A percentile compares a stretch with the other conserved stretches of the same genome.
Conservation (phyloP, 2,329 filamentous ascomycete species). For the Stemphylium lycopersici region DNA sequence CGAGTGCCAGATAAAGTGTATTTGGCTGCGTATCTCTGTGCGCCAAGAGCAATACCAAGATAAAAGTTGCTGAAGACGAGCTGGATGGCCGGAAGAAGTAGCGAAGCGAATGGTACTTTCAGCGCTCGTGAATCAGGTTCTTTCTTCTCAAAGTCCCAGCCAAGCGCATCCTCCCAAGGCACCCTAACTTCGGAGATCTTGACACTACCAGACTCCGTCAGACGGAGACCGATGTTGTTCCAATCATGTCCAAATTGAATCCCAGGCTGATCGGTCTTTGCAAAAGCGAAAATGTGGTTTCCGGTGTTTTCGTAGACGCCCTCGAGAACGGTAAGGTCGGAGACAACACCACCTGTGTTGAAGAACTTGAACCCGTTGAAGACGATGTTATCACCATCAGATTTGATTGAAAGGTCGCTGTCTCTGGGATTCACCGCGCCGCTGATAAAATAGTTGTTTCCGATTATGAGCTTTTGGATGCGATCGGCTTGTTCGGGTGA, state of each 20-base stretch:
- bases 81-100: conserved; percentile 69
- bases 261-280: conserved; percentile 63
- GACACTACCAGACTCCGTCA: conserved; percentile 69
- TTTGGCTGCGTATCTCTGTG: conserved; percentile 60
- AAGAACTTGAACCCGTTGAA: conserved; percentile 70
- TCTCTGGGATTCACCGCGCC: conserved; percentile 70
- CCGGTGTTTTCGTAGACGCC: conserved; percentile 64
- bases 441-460: conserved; percentile 70
- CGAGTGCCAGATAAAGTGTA: conserved; percentile 65
- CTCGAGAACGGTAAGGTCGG: conserved; percentile 69
- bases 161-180: conserved; percentile 67
- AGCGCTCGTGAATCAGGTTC: conserved; percentile 59
- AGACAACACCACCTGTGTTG: conserved; percentile 71
- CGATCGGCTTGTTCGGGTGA: conserved; percentile 65
- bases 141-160: conserved; percentile 62
- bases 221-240: conserved; percentile 67
- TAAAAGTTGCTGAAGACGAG: conserved; percentile 72
- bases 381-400: conserved; percentile 60
- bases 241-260: conserved; percentile 66
- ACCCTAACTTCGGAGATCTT: conserved; percentile 63
- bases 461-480: conserved; percentile 62
- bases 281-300: conserved; percentile 68
- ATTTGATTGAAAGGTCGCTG: conserved; percentile 63
- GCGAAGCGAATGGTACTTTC: conserved; percentile 59
- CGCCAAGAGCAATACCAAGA: conserved; percentile 66